These are phyloP conservation scores for Suillus decipiens DNA, from an alignment of 768 basidiomycete species.

Conservation along the genomic window DNA sequence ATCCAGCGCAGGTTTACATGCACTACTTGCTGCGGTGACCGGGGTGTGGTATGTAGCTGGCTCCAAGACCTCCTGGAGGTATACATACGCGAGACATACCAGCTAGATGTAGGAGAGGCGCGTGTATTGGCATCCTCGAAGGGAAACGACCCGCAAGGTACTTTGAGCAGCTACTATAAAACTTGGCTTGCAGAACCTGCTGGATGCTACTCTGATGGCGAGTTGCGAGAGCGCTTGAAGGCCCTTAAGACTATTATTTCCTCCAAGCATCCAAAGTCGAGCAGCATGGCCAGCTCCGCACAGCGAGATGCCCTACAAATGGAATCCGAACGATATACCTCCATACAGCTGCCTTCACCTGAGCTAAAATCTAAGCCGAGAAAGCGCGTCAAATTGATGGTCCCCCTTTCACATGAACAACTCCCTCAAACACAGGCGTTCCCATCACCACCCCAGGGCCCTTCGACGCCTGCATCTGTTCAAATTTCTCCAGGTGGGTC, in stretches of 20 bases:
- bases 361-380: not conserved
- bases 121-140: too few species aligned
- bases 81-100: not conserved
- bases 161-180: not conserved
- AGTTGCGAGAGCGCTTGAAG: not conserved
- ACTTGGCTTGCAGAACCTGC: not conserved
- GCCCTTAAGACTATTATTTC: not conserved
- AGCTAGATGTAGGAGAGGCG: too few species aligned
- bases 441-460: too few species aligned
- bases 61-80: not conserved
- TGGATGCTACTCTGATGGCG: not conserved
- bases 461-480: not conserved
- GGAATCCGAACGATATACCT: not conserved
- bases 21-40: not conserved
- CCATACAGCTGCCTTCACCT: not conserved
- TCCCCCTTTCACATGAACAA: too few species aligned
- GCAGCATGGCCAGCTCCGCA: not conserved
- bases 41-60: not conserved
- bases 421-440: too few species aligned
- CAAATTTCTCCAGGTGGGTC: not conserved
- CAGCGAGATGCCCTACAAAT: not conserved
- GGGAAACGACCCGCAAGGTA: too few species aligned
- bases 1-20: not conserved
- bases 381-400: not conserved
- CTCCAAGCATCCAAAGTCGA: not conserved